Evolutionary conservation across 2,329 filamentous ascomycete genomes (phyloP).

Genomic region (Talaromyces sp.): DNA sequence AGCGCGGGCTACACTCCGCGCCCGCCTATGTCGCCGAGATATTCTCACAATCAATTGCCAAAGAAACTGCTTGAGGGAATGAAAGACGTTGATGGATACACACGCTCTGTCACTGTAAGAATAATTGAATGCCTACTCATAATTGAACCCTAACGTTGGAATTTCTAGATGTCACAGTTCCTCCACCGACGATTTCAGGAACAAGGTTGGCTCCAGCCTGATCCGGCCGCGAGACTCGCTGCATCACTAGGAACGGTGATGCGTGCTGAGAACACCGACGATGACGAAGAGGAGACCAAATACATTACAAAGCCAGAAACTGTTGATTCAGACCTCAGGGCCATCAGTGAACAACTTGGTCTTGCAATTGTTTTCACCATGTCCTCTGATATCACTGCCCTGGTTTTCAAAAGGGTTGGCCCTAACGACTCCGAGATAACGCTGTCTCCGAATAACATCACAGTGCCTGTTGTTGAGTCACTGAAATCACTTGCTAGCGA

Average conservation of each 20-base stretch:
- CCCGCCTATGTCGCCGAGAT: background rate
- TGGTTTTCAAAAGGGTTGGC: constrained; percentile 10
- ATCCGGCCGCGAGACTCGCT: constrained; percentile 7
- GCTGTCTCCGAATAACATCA: constrained; percentile 9
- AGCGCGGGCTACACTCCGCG: background rate
- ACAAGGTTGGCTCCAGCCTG: constrained; percentile 9
- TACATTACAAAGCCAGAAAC: constrained; percentile 7
- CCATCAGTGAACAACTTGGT: constrained; percentile 6
- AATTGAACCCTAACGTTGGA: background rate
- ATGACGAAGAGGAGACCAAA: background rate
- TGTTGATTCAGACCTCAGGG: constrained; percentile 1
- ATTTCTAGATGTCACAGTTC: constrained; percentile 8
- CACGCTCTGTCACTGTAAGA: constrained; percentile 10
- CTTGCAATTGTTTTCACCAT: constrained; percentile 6
- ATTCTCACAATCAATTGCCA: constrained; percentile 3
- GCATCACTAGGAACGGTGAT: constrained; percentile 4
- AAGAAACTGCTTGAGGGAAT: constrained; percentile 5
- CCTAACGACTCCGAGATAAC: constrained; percentile 8
- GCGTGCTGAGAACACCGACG: background rate
- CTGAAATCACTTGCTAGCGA: constrained; percentile 3
- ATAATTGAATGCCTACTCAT: background rate
- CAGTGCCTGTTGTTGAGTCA: constrained; percentile 9
- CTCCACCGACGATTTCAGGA: constrained; percentile 10
- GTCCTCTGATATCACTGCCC: constrained; percentile 10
- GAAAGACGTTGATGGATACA: constrained; percentile 9